These are phyloP conservation scores for Oryza glumipatula DNA, from an alignment of 176 grass and related monocot genomes.

Conservation along the genomic window DNA sequence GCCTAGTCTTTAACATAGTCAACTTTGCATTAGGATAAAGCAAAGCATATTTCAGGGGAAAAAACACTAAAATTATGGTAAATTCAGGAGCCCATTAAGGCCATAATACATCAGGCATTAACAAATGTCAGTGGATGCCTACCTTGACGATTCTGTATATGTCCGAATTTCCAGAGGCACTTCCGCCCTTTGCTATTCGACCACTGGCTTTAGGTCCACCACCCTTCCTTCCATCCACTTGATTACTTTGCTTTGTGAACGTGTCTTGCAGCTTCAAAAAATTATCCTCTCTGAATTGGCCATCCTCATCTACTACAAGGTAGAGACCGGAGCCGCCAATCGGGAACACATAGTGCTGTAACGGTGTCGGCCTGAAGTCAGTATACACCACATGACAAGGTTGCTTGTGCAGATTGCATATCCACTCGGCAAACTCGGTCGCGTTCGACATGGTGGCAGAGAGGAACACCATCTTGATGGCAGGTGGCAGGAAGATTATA, in stretches of 20 bases:
- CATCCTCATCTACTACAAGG: conserved; percentile 92
- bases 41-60: not conserved
- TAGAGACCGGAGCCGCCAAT: conserved; percentile 91
- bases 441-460: conserved; percentile 99
- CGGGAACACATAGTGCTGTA: conserved; percentile 97
- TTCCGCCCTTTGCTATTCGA: conserved; percentile 84
- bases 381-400: conserved; percentile 98
- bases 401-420: conserved; percentile 92
- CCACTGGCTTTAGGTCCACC: conserved; percentile 60
- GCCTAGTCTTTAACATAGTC: not conserved
- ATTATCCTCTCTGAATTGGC: conserved; percentile 97
- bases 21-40: conserved; percentile 12
- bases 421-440: conserved; percentile 98
- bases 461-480: conserved; percentile 99
- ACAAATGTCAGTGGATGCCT: conserved; percentile 1
- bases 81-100: conserved; percentile 29
- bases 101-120: conserved; percentile 25
- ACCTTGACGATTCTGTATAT: conserved; percentile 94
- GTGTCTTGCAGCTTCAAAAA: conserved; percentile 89
- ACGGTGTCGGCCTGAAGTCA: conserved; percentile 91
- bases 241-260: conserved; percentile 64
- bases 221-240: conserved; percentile 54
- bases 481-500: conserved; percentile 91
- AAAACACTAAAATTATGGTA: conserved; percentile 7
- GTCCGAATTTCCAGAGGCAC: conserved; percentile 73